These are phyloP conservation scores for Apodospora peruviana DNA, from an alignment of 495 filamentous ascomycete genomes.

Conservation along the genomic window DNA sequence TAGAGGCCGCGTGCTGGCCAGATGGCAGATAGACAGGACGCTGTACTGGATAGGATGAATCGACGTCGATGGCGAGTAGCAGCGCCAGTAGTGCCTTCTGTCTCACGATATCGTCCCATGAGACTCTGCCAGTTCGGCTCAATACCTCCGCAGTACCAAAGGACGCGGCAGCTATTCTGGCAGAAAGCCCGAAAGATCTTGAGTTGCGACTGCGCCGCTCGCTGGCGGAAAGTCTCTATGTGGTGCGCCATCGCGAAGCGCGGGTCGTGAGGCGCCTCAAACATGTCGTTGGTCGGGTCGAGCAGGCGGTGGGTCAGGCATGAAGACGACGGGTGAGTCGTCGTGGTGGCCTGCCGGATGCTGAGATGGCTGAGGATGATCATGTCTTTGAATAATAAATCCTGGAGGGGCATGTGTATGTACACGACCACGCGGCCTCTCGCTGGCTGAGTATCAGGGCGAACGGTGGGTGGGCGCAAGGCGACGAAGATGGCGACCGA, in stretches of 20 bases:
- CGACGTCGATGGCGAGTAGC: no score
- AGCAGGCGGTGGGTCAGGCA: conserved; percentile 68
- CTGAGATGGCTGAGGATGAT: conserved; percentile 59
- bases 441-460: no score
- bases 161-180: conserved; percentile 82
- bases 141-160: no score
- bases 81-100: no score
- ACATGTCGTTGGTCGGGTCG: conserved; percentile 63
- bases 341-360: conserved; percentile 67
- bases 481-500: no score
- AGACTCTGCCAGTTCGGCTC: no score
- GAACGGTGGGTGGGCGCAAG: no score
- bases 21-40: no score
- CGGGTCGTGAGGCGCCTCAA: conserved; percentile 72
- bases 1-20: no score
- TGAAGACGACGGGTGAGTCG: conserved; percentile 68
- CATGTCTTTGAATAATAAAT: conserved; percentile 66
- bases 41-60: no score
- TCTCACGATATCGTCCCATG: no score
- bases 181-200: conserved; percentile 79
- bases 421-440: no score
- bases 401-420: conserved; percentile 74
- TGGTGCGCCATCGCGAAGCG: conserved; percentile 67
- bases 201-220: conserved; percentile 68
- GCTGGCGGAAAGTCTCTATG: conserved; percentile 76